phyloP scores from a whole-genome alignment of 129 eudicot genomes.

The Arctium minus region DNA sequence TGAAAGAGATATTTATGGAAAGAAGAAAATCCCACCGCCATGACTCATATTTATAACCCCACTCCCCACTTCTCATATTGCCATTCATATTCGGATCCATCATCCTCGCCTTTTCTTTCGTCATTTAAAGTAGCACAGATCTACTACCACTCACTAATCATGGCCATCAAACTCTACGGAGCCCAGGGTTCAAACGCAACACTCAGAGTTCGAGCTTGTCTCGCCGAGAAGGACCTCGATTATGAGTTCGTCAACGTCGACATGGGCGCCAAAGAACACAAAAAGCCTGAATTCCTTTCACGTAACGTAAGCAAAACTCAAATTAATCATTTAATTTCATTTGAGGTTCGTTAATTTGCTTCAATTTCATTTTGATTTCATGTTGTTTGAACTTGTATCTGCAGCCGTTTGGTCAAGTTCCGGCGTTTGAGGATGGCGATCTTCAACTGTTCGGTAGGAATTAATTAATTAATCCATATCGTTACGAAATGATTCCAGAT shows the following conservation, averaged over 20 bases:
- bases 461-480: not conserved
- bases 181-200: slow-evolving; percentile 34
- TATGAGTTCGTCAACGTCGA: slow-evolving; percentile 38
- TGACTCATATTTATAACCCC: not conserved
- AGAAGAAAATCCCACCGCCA: not conserved
- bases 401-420: slow-evolving; percentile 78
- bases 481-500: not conserved
- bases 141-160: slow-evolving; percentile 15
- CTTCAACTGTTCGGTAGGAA: slow-evolving; percentile 46
- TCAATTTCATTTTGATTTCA: not conserved
- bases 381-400: not conserved
- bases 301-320: slow-evolving; percentile 37
- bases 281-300: slow-evolving; percentile 34
- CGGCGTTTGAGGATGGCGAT: slow-evolving; percentile 59
- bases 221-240: slow-evolving; percentile 49
- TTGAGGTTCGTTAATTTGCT: not conserved
- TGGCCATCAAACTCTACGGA: slow-evolving; percentile 53
- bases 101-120: not conserved
- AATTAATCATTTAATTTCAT: not conserved
- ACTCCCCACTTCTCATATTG: not conserved
- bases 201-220: slow-evolving; percentile 39
- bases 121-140: not conserved
- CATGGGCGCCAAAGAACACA: slow-evolving; percentile 37
- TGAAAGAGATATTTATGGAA: not conserved
- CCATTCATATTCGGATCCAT: not conserved